Base-by-base conservation (phyloP, 495 filamentous ascomycete genomes). In the Penicillium robsamsonii region DNA sequence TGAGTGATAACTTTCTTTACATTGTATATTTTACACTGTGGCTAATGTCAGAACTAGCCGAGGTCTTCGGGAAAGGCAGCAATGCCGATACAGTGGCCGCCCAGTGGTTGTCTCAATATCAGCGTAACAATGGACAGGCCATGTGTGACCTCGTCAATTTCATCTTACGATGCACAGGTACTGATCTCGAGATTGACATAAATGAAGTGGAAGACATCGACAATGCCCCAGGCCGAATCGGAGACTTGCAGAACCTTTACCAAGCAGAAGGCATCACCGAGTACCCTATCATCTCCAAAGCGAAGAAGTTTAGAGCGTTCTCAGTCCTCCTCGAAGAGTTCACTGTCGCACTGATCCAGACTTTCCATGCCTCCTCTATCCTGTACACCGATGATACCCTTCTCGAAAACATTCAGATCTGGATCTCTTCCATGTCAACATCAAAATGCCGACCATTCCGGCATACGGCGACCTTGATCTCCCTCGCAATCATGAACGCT, bases 121-220 rank as follows among this genome's bases (percentile, higher is more conserved):
- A 87, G 49, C 75, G 81, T 31, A 72, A 93, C 61, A 82, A 86
- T 48, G 68, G 81, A 2, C 74, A 75, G 30, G 89, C 90, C 6
- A 80, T 96, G 69, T 83, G 85, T 11, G 90, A 96, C 38, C 72
- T 98, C 58, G 81, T 98, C 52, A 97, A 96, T 67, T 92, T 96
- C 62, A 84, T 96, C 20, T 76, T 98, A 4, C 83, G 86, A 65
- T 87, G 87, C 50, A 84, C 92, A 35, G 94, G 94, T 29, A 92
- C 92, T 62, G 79, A 89, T 24, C 73, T 87, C 27, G 78, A 85
- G 52, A 81, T 97, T 24, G 85, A 84, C 11, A 77, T 77, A 11
- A 84, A 92, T 57, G 90, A 97, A 65, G 88, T 94, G 42, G 82
- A 84, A 50, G 94, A 98, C 64, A 84, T 90, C 20, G 95, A 98